Base-by-base conservation (phyloP, 345 rosid species). In the Gossypium rotundifolium region DNA sequence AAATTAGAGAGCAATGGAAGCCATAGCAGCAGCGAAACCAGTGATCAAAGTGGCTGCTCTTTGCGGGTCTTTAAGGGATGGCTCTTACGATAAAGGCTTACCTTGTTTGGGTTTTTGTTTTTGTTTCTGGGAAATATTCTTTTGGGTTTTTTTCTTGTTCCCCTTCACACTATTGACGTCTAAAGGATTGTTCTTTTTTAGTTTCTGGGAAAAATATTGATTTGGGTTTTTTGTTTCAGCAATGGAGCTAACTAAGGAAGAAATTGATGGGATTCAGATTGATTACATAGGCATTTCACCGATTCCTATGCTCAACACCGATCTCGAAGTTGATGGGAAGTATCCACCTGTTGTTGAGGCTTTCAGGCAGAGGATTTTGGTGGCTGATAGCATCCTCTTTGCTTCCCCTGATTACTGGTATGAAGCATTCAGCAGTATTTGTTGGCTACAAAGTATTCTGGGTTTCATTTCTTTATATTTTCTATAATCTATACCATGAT, bases 291-390 rank as follows among this genome's bases (percentile, higher is more conserved):
- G 89, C 62, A 87, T 90, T 6, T 85, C 90, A 55, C 79, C 86
- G 3, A 79, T 92, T 57, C 94, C 94, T 25, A 84, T 92, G 79
- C 75, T 90, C 64, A 87, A 90, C 71, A 88, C 96, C 0, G 97
- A 75, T 42, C 72, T 75, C 3, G 77, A 75, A n/a, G 64, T 53
- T 14, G 65, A 65, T 12, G 77, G 77, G 14, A 75, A 65, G 44
- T 74, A 20, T 40, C 72, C 72, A 12, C 54, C 63, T 9, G 72
- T 18, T 25, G 72, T 74, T 22, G 77, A 74, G 42, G 77, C 71
- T 74, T 74, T 74, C 45, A 48, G 77, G 22, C 63, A 16, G 53
- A 74, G 44, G 57, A 44, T 62, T 70, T 27, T 70, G 13, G 59
- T 17, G 7, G 70, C 53, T 3, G 73, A 55, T 27, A 57, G n/a